Percentiles rank a stretch among this genome's conserved stretches.
phyloP scores from a whole-genome alignment of 2,329 filamentous ascomycete genomes.

The Pseudogymnoascus sp. region DNA sequence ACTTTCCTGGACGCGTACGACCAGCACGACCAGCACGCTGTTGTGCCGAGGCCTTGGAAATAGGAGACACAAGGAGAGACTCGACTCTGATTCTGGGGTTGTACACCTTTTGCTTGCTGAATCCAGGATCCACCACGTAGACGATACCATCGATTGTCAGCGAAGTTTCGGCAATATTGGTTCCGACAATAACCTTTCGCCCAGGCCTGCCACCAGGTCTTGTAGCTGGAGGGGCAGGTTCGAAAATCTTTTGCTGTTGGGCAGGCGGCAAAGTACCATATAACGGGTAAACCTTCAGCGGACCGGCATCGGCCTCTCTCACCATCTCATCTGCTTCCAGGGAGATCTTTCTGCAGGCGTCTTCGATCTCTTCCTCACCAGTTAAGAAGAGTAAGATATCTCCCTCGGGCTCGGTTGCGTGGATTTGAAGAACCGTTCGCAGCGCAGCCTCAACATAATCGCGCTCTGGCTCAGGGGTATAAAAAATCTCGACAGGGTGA shows the following conservation, averaged over 20 bases:
- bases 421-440: conserved; percentile 91
- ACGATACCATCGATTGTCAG: conserved; percentile 98
- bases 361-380: conserved; percentile 97
- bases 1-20: conserved; percentile 96
- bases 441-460: conserved; percentile 96
- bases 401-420: conserved; percentile 83
- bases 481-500: conserved; percentile 95
- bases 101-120: conserved; percentile 99
- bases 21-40: conserved; percentile 98
- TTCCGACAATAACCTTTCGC: conserved; percentile 89
- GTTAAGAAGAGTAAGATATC: conserved; percentile 93
- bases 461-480: conserved; percentile 89
- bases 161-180: conserved; percentile 96
- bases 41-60: conserved; percentile 94
- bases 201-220: conserved; percentile 73
- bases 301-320: conserved; percentile 83
- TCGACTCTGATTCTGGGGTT: conserved; percentile 95
- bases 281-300: conserved; percentile 81
- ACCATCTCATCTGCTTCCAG: conserved; percentile 88
- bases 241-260: conserved; percentile 93
- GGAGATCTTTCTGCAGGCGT: conserved; percentile 83
- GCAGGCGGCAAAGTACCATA: conserved; percentile 89
- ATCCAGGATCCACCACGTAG: conserved; percentile 97
- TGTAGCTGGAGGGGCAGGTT: conserved; percentile 67
- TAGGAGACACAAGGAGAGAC: conserved; percentile 92